phyloP scores from a whole-genome alignment of 2,329 filamentous ascomycete species.

The Drechslerella dactyloides region DNA sequence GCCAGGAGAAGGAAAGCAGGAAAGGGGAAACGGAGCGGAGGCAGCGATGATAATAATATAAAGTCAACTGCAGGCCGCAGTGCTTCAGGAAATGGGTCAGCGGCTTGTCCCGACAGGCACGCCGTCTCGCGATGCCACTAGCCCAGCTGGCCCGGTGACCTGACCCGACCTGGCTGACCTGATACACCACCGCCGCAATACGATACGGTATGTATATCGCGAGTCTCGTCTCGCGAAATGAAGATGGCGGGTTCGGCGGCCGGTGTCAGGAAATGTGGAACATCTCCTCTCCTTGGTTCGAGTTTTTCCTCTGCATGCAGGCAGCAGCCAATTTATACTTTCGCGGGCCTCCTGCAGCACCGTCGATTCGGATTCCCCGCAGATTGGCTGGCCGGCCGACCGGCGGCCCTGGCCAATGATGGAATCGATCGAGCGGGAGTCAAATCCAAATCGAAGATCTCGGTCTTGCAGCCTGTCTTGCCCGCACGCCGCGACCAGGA shows the following conservation, averaged over 20 bases:
- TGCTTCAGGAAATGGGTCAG: background rate
- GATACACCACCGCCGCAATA: background rate
- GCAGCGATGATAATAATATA: background rate
- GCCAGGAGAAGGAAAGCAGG: background rate
- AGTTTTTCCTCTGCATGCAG: background rate
- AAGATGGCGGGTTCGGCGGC: background rate
- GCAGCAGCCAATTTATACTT: conserved; percentile 9
- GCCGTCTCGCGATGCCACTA: conserved; percentile 3
- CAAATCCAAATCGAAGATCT: no score
- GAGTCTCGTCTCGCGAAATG: background rate
- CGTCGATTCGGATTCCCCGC: background rate
- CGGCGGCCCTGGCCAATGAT: no score
- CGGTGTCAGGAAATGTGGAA: background rate
- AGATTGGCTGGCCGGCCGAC: background rate
- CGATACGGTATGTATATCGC: background rate
- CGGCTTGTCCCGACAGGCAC: conserved; percentile 1
- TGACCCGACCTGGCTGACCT: conserved; percentile 1
- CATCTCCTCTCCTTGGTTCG: background rate
- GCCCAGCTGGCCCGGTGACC: conserved; percentile 5
- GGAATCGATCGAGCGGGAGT: no score
- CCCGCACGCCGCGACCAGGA: no score
- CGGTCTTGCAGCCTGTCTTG: no score
- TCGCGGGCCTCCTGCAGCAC: background rate
- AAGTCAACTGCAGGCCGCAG: background rate
- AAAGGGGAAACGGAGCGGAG: background rate